phyloP scores from a whole-genome alignment of 2,329 filamentous ascomycete species.

The Anthostomella pinea region DNA sequence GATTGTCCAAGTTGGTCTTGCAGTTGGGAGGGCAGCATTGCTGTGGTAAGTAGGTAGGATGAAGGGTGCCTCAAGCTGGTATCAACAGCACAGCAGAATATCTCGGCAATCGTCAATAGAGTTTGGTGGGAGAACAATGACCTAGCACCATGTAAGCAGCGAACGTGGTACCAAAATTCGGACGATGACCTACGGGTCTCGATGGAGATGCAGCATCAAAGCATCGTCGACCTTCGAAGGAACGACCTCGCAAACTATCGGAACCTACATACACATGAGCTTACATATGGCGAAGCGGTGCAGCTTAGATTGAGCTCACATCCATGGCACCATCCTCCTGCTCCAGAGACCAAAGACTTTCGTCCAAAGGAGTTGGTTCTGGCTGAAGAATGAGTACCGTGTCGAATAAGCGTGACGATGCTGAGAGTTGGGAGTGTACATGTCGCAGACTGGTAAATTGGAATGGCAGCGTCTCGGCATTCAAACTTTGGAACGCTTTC shows the following conservation, averaged over 20 bases:
- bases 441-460: slow-evolving; percentile 74
- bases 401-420: slow-evolving; percentile 65
- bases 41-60: slow-evolving; percentile 20
- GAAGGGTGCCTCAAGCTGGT: slow-evolving; percentile 29
- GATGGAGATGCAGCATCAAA: slow-evolving; percentile 62
- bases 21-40: slow-evolving; percentile 19
- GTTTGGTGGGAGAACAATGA: slow-evolving; percentile 21
- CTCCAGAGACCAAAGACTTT: slow-evolving; percentile 53
- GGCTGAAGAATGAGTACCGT: slow-evolving; percentile 78
- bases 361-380: slow-evolving; percentile 53
- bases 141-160: slow-evolving; percentile 20
- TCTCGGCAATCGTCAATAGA: slow-evolving; percentile 21
- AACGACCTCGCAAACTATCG: slow-evolving; percentile 72
- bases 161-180: background rate
- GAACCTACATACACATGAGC: slow-evolving; percentile 44
- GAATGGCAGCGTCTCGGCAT: slow-evolving; percentile 59
- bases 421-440: slow-evolving; percentile 55
- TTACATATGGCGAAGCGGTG: background rate
- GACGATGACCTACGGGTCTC: slow-evolving; percentile 42
- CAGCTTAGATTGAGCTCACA: slow-evolving; percentile 37
- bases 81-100: slow-evolving; percentile 29
- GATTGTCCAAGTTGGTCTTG: slow-evolving; percentile 20
- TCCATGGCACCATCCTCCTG: slow-evolving; percentile 66
- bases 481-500: slow-evolving; percentile 58
- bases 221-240: slow-evolving; percentile 52